phyloP scores from a whole-genome alignment of 2,329 filamentous ascomycete species.

The Microsporum audouinii region DNA sequence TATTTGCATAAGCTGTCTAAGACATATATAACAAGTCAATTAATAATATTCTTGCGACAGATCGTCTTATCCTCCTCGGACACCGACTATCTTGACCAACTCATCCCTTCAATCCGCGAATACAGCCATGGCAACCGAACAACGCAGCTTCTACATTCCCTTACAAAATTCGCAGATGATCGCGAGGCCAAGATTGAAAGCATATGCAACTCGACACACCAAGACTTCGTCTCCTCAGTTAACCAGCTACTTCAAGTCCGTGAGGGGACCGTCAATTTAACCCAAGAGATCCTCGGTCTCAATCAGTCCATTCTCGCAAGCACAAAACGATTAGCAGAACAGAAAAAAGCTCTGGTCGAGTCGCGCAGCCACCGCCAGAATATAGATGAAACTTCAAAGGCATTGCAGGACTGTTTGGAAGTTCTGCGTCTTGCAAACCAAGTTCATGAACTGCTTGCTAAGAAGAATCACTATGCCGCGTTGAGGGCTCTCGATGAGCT shows the following conservation, averaged over 20 bases:
- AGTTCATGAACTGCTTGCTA: slow-evolving; percentile 78
- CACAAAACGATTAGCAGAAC: slow-evolving; percentile 83
- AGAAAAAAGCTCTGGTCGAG: slow-evolving; percentile 89
- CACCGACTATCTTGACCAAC: slow-evolving; percentile 84
- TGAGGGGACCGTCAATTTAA: slow-evolving; percentile 78
- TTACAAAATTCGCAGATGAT: slow-evolving; percentile 71
- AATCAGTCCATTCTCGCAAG: slow-evolving; percentile 93
- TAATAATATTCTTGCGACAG: slow-evolving; percentile 36
- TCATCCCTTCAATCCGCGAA: slow-evolving; percentile 90
- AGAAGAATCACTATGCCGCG: slow-evolving; percentile 92
- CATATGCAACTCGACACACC: slow-evolving; percentile 90
- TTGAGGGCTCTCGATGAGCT: slow-evolving; percentile 88
- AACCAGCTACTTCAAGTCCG: slow-evolving; percentile 87
- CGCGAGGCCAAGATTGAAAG: slow-evolving; percentile 85
- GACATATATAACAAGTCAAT: neutral
- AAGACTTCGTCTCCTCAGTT: slow-evolving; percentile 89
- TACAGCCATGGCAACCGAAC: slow-evolving; percentile 65
- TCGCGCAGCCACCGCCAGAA: slow-evolving; percentile 88
- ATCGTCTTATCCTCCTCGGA: slow-evolving; percentile 89
- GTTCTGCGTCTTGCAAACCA: slow-evolving; percentile 88
- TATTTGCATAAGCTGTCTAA: neutral
- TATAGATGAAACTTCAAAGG: slow-evolving; percentile 82
- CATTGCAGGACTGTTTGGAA: slow-evolving; percentile 79
- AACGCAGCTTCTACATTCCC: slow-evolving; percentile 60
- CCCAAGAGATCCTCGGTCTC: slow-evolving; percentile 78